phyloP scores from a whole-genome alignment of 2,329 filamentous ascomycete species.

The Colletotrichum liaoningense region DNA sequence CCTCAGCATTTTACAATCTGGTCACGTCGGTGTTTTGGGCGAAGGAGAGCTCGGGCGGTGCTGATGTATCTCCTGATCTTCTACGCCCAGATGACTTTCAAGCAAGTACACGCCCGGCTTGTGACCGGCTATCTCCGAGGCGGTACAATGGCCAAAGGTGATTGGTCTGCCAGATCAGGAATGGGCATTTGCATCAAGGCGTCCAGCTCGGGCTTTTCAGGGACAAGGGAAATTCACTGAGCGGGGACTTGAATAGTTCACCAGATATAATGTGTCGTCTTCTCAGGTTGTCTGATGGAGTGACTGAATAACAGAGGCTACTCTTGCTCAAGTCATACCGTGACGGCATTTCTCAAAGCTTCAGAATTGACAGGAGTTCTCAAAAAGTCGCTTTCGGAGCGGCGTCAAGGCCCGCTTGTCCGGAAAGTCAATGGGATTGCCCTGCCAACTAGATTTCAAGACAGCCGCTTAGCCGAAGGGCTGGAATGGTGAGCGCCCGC shows the following conservation, averaged over 20 bases:
- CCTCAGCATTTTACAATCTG: too few relatives aligned
- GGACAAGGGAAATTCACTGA: neutral
- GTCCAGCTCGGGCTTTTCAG: neutral
- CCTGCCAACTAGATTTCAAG: neutral
- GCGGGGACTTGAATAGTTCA: neutral
- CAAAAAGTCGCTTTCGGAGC: neutral
- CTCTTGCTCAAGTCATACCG: neutral
- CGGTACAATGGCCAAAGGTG: neutral
- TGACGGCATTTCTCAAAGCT: neutral
- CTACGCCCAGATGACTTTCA: neutral
- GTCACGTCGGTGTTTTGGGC: too few relatives aligned
- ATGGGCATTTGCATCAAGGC: neutral
- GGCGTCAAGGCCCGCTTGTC: neutral
- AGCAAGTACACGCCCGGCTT: neutral
- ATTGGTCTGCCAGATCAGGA: neutral
- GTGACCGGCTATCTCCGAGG: neutral
- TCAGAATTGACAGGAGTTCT: neutral
- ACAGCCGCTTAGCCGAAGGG: neutral
- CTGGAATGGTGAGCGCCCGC: neutral
- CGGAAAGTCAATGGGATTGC: neutral
- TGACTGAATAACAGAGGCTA: neutral
- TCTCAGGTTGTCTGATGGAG: neutral
- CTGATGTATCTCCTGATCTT: neutral
- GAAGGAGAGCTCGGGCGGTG: neutral
- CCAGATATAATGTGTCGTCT: neutral